Conservation (phyloP, 2,329 filamentous ascomycete genomes). For the Biscogniauxia mediterranea region DNA sequence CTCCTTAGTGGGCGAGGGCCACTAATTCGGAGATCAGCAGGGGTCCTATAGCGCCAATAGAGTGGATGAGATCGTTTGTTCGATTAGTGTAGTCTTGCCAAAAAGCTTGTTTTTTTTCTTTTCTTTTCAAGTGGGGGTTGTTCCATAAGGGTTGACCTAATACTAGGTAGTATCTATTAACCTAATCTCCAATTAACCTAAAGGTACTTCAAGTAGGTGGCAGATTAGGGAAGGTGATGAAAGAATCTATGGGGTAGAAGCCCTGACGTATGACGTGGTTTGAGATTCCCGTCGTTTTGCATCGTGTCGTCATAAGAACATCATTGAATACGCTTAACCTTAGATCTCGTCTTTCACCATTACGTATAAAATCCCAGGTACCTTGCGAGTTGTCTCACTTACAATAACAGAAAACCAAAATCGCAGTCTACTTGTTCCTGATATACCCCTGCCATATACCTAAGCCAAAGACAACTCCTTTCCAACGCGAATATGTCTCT, state of each 20-base stretch:
- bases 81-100: neutral
- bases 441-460: no score
- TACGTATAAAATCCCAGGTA: neutral
- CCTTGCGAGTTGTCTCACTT: neutral
- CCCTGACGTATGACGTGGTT: neutral
- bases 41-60: no score
- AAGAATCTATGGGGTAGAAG: no score
- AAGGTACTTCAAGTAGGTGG: no score
- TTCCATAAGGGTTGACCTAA: neutral
- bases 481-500: slow-evolving; percentile 11
- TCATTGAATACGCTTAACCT: neutral
- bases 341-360: neutral
- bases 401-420: no score
- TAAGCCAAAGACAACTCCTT: no score
- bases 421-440: no score
- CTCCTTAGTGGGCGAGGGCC: no score
- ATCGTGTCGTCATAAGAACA: neutral
- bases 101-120: neutral
- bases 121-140: neutral
- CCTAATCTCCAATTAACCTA: no score
- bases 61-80: neutral
- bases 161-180: no score
- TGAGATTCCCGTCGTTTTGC: neutral
- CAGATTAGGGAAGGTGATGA: no score
- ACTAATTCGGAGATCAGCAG: no score